These are phyloP conservation scores for Stagonosporopsis cucurbitacearum DNA, from an alignment of 2,329 filamentous ascomycete genomes.

Conservation along the genomic window DNA sequence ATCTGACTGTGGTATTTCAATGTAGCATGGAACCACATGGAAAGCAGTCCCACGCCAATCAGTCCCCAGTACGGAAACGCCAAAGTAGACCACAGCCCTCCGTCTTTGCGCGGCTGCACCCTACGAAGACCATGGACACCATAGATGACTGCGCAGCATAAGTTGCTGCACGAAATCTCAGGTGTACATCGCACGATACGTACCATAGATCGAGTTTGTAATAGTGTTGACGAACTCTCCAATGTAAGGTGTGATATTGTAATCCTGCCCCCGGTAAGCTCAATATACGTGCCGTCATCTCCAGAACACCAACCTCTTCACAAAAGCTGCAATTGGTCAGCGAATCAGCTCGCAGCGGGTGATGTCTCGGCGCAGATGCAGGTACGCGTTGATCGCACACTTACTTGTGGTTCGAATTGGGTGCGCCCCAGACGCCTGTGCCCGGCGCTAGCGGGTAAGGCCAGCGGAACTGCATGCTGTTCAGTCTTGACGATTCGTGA, in stretches of 20 bases:
- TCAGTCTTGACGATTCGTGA: background rate
- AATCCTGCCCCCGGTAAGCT: slow-evolving; percentile 53
- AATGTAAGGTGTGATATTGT: slow-evolving; percentile 59
- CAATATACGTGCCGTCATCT: background rate
- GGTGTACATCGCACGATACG: background rate
- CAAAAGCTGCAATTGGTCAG: slow-evolving; percentile 42
- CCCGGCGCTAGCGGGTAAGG: slow-evolving; percentile 31
- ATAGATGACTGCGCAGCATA: slow-evolving; percentile 41
- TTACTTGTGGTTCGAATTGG: slow-evolving; percentile 45
- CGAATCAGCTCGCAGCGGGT: slow-evolving; percentile 1
- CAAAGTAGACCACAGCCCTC: slow-evolving; percentile 42
- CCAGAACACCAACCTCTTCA: slow-evolving; percentile 34
- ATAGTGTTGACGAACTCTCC: slow-evolving; percentile 62
- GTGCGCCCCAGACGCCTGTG: slow-evolving; percentile 34
- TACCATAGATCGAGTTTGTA: slow-evolving; percentile 60
- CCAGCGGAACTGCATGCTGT: slow-evolving; percentile 35
- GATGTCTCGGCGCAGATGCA: slow-evolving; percentile 11
- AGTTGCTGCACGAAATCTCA: background rate
- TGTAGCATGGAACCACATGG: slow-evolving; percentile 53
- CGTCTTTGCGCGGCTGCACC: slow-evolving; percentile 32
- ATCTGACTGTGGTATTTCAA: slow-evolving; percentile 57
- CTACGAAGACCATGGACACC: slow-evolving; percentile 43
- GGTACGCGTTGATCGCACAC: slow-evolving; percentile 19
- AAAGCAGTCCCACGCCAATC: slow-evolving; percentile 52
- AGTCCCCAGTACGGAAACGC: slow-evolving; percentile 53